A percentile compares a stretch with the other conserved stretches of the same genome.
Conservation (phyloP, 163 green algal species). For the Scenedesmus sp. region DNA sequence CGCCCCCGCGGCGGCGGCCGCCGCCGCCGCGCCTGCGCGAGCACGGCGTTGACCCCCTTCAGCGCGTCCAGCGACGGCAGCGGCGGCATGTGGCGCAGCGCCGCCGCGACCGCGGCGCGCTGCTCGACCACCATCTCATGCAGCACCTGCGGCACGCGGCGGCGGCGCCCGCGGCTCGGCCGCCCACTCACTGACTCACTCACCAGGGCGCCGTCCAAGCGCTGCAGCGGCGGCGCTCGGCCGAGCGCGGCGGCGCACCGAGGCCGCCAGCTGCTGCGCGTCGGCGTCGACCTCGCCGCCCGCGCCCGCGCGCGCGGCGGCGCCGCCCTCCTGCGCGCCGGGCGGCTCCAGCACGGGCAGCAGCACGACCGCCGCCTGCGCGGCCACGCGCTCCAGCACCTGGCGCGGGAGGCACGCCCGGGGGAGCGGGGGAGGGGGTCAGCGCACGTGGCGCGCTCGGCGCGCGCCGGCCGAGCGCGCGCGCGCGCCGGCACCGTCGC, state of each 20-base stretch:
- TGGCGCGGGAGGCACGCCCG: background rate
- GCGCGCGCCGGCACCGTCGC: no score
- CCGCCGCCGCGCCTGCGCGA: slow-evolving; percentile 31
- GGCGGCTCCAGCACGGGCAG: slow-evolving; percentile 70
- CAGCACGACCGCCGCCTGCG: slow-evolving; percentile 78
- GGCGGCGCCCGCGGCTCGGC: no score
- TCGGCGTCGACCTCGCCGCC: background rate
- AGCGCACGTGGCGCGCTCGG: no score
- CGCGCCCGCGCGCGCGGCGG: background rate
- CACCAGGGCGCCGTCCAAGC: no score
- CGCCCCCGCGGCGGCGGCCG: no score
- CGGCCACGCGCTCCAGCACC: slow-evolving; percentile 67
- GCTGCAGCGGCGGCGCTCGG: no score
- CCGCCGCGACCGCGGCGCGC: slow-evolving; percentile 48
- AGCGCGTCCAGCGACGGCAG: slow-evolving; percentile 64
- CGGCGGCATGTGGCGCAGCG: slow-evolving; percentile 68
- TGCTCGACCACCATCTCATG: slow-evolving; percentile 64
- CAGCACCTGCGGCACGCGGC: slow-evolving; percentile 63
- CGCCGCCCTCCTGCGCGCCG: background rate
- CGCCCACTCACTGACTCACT: no score
- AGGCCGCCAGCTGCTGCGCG: no score
- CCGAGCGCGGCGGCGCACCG: no score
- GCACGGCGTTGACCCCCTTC: slow-evolving; percentile 46
- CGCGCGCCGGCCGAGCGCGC: no score
- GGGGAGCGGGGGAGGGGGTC: no score